Percentiles rank a stretch among this genome's conserved stretches.
phyloP scores from a whole-genome alignment of 352 stramenopile genomes.

The Phytophthora tentaculata region DNA sequence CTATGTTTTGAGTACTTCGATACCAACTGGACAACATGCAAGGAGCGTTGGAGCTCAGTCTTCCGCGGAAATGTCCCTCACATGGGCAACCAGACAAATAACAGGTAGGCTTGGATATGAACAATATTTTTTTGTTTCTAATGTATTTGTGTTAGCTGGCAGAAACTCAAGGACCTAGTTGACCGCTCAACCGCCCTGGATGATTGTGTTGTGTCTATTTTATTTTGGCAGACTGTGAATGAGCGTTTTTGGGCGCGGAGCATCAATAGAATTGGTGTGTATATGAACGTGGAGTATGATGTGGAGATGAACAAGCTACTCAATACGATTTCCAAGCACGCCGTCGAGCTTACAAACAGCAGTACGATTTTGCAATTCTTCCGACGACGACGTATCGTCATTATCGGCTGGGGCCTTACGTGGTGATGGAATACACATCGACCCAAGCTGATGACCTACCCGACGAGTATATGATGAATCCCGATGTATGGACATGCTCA shows the following conservation, averaged over 20 bases:
- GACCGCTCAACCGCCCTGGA: conserved; percentile 1
- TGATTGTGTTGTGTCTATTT: conserved; percentile 8
- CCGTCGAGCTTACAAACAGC: not conserved
- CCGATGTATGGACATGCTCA: not conserved
- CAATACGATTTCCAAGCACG: not conserved
- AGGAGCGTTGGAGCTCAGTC: not conserved
- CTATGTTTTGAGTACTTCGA: not conserved
- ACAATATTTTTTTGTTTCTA: no score
- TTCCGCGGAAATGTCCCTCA: not conserved
- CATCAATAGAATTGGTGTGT: conserved; percentile 1
- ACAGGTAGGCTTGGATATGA: no score
- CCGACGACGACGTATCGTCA: not conserved
- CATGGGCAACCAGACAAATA: not conserved
- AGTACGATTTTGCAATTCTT: not conserved
- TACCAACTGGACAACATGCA: not conserved
- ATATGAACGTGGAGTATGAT: conserved; percentile 10
- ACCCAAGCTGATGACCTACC: not conserved
- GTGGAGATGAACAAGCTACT: not conserved
- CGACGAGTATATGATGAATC: not conserved
- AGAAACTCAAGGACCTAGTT: conserved; percentile 3
- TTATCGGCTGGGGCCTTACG: not conserved
- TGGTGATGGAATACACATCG: not conserved
- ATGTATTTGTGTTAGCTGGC: no score
- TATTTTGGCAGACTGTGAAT: conserved; percentile 13
- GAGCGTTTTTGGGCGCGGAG: not conserved